Evolutionary conservation across 352 stramenopile genomes (phyloP).

Genomic region (Peronospora belbahrii): DNA sequence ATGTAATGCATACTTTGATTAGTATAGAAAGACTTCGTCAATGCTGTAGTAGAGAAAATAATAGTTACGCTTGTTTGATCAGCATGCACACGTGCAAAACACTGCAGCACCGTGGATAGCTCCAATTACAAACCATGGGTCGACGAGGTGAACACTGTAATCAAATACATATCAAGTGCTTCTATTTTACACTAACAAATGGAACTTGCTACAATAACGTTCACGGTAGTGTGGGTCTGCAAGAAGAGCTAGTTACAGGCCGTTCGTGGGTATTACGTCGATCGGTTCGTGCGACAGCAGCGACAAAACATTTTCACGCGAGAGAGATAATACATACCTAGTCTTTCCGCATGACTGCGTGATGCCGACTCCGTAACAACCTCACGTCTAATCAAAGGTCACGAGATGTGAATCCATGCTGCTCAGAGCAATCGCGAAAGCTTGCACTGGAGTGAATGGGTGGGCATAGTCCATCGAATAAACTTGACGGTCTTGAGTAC

Average conservation of each 20-base stretch:
- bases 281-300: constrained; percentile 2
- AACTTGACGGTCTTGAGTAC: constrained; percentile 79
- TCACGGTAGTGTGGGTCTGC: constrained; percentile 24
- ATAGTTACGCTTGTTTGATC: not conserved
- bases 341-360: constrained; percentile 13
- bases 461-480: constrained; percentile 87
- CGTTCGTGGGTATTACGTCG: constrained; percentile 2
- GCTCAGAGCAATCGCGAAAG: constrained; percentile 82
- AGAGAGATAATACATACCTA: constrained; percentile 33
- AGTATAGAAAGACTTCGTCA: no score
- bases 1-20: no score
- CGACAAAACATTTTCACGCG: constrained; percentile 16
- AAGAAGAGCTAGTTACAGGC: constrained; percentile 21
- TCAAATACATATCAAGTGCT: constrained; percentile 22
- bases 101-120: not conserved
- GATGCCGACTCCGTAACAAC: constrained; percentile 4
- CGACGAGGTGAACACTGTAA: not conserved
- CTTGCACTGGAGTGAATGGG: constrained; percentile 78
- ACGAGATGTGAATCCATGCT: constrained; percentile 85
- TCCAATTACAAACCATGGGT: not conserved
- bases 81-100: not conserved
- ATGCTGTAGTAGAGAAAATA: no score
- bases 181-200: constrained; percentile 42
- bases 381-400: constrained; percentile 63
- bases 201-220: constrained; percentile 31